A percentile compares a stretch with the other conserved stretches of the same genome.
phyloP scores from a whole-genome alignment of 352 stramenopile species.

The Globisporangium abappressorium region DNA sequence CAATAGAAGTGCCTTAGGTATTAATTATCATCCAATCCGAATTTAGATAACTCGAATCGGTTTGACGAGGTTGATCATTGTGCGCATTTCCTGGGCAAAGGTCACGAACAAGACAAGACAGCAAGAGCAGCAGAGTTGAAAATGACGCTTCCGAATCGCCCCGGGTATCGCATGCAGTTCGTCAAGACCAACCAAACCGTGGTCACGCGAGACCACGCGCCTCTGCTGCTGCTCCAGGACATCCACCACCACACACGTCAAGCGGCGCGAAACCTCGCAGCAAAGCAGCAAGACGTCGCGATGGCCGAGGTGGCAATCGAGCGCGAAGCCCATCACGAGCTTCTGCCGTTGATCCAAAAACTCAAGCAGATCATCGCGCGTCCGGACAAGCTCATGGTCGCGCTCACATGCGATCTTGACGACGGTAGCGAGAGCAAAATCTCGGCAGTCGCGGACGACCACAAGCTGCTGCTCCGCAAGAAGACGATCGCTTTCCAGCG shows the following conservation, averaged over 20 bases:
- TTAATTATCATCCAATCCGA: background rate
- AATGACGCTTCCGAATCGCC: constrained; percentile 58
- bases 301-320: constrained; percentile 9
- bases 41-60: background rate
- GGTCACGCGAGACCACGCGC: constrained; percentile 17
- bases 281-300: constrained; percentile 3
- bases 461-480: constrained; percentile 27
- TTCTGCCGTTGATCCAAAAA: constrained; percentile 39
- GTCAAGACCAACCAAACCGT: constrained; percentile 11
- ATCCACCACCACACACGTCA: background rate
- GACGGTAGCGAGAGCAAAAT: background rate
- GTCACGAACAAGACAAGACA: constrained; percentile 3
- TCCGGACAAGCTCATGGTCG: constrained; percentile 45
- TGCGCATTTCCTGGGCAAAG: background rate
- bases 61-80: background rate
- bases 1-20: background rate
- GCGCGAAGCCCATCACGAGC: constrained; percentile 24
- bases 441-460: constrained; percentile 5
- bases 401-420: constrained; percentile 26
- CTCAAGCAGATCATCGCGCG: constrained; percentile 48
- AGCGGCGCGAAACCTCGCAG: background rate
- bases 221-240: constrained; percentile 9
- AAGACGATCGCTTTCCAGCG: constrained; percentile 37
- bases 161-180: constrained; percentile 25
- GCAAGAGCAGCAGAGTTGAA: constrained; percentile 28